phyloP scores from a whole-genome alignment of 768 basidiomycete species.

The Melanogaster broomeanus region DNA sequence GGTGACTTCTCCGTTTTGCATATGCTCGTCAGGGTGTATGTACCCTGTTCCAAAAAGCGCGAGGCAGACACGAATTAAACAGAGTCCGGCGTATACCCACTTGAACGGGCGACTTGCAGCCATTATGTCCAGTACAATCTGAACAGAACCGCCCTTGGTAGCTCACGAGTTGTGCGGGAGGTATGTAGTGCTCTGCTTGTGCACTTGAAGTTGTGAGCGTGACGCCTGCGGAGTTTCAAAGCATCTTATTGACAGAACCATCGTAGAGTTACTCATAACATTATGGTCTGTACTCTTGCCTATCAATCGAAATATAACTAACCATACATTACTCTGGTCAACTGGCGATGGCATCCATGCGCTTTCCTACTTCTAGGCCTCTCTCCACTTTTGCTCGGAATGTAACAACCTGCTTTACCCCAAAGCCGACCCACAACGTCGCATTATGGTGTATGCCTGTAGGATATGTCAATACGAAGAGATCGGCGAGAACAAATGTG shows the following conservation, averaged over 20 bases:
- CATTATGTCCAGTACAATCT: conserved; percentile 5
- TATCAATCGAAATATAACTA: conserved; percentile 11
- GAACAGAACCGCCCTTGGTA: background rate
- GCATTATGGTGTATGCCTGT: conserved; percentile 88
- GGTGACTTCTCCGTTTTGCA: conserved; percentile 41
- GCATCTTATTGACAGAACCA: conserved; percentile 19
- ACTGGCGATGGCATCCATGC: background rate
- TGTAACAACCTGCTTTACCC: conserved; percentile 96
- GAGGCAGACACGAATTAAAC: conserved; percentile 29
- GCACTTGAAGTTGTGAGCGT: background rate
- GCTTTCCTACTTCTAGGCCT: conserved; percentile 49
- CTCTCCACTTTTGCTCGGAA: conserved; percentile 89
- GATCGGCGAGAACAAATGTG: conserved; percentile 82
- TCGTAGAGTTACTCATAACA: background rate
- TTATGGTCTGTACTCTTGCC: conserved; percentile 28
- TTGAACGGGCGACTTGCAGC: conserved; percentile 14
- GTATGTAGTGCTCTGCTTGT: background rate
- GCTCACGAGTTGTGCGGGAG: background rate
- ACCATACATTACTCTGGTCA: conserved; percentile 6
- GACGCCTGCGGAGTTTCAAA: conserved; percentile 30
- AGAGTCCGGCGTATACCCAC: conserved; percentile 22
- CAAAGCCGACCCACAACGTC: conserved; percentile 83
- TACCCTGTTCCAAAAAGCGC: conserved; percentile 38
- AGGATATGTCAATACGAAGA: conserved; percentile 89
- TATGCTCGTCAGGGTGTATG: conserved; percentile 44